Base-by-base conservation (phyloP, 208 protist species). In the Acanthamoeba healyi region DNA sequence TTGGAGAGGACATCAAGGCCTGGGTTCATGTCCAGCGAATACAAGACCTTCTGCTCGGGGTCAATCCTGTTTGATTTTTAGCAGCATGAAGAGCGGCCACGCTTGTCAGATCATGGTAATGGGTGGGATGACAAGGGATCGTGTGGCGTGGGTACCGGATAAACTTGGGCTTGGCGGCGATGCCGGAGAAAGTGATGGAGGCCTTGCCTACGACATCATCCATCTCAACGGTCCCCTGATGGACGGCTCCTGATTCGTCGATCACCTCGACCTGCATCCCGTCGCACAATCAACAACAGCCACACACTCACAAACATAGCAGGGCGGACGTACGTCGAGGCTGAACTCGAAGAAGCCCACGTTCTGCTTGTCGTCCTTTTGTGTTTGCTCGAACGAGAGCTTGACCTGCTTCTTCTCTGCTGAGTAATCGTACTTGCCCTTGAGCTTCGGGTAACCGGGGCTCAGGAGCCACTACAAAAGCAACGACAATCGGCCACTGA, bases 391-490 rank as follows among this genome's bases (percentile, higher is more conserved):
- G 29, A 88, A 88, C 46, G 49, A 65, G 40, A 88, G n/a, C 15
- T 26, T 17, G 49, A 88, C 49, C 81, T 88, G 81, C 49, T 88
- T 88, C 51, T 56, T 88, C 34, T 56, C 81, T 0, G 51, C 49
- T 1, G 44, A 56, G 81, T 88, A 88, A 7, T 42, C 49, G 19
- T 65, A 88, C 46, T 88, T 63, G 44, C 81, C 81, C 32, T 56
- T 88, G n/a, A 88, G 49, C 38, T 88, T 56, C 17, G 81, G 81
- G 6, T 88, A 88, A 4, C 81, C 81, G 17, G 49, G 44, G 81
- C 81, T 81, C 34, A 81, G 72, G 7, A 81, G 72, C 72, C 72
- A 81, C 72, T 81, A n/a, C n/a, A n/a, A n/a, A n/a, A n/a, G n/a
- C n/a, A n/a, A n/a, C n/a, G 72, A 46, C 2, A 3, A 42, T 29